These are phyloP conservation scores for Gossypium aridum DNA, from an alignment of 441 rosid species.

Conservation along the genomic window DNA sequence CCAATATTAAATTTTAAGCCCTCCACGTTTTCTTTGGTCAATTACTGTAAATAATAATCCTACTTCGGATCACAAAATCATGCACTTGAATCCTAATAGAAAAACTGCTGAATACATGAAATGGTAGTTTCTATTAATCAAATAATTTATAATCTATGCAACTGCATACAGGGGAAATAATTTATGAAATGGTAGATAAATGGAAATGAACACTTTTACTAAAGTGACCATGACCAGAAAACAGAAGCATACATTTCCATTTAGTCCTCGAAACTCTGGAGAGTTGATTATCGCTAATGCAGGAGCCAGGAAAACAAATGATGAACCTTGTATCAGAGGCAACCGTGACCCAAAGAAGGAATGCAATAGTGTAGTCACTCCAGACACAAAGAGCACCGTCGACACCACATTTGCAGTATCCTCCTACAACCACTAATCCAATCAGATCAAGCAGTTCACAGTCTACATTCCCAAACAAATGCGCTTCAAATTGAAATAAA, in stretches of 20 bases:
- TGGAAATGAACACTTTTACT: neutral
- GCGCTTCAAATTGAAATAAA: neutral
- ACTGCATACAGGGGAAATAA: neutral
- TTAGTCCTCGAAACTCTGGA: conserved; percentile 73
- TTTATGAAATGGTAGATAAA: neutral
- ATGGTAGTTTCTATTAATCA: neutral
- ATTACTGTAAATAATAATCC: conserved; percentile 3
- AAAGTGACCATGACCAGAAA: neutral
- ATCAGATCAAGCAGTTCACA: conserved; percentile 24
- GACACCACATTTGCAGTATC: conserved; percentile 78
- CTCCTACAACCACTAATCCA: conserved; percentile 64
- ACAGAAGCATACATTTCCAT: conserved; percentile 67
- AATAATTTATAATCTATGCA: neutral
- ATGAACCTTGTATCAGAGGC: conserved; percentile 94
- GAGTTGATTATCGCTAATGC: conserved; percentile 84
- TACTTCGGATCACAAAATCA: neutral
- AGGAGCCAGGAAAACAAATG: conserved; percentile 90
- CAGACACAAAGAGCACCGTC: conserved; percentile 79
- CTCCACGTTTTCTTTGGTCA: neutral
- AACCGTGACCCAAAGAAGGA: conserved; percentile 85
- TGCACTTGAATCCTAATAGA: neutral
- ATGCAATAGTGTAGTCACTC: conserved; percentile 87
- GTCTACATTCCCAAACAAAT: neutral
- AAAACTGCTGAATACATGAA: neutral
- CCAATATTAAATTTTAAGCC: neutral